Conservation (phyloP, 1,284 basidiomycete genomes). For the Apiotrichum brassicae region DNA sequence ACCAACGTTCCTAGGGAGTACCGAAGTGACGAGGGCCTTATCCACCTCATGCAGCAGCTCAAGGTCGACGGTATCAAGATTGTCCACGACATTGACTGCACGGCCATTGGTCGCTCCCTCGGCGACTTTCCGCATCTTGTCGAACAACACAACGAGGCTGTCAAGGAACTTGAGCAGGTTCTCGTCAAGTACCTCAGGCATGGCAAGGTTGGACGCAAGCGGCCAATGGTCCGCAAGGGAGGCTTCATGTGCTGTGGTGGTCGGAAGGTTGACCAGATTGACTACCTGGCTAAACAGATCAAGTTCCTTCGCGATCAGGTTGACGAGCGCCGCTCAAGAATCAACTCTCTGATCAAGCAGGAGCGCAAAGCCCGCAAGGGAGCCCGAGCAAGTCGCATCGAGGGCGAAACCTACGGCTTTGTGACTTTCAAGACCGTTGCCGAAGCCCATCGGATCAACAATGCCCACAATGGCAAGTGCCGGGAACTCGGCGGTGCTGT, state of each 20-base stretch:
- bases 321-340: constrained; percentile 66
- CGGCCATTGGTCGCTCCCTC: constrained; percentile 38
- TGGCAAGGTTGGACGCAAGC: constrained; percentile 62
- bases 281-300: constrained; percentile 69
- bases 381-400: constrained; percentile 24
- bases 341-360: constrained; percentile 53
- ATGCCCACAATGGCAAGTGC: constrained; percentile 36
- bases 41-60: constrained; percentile 61
- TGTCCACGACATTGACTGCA: constrained; percentile 36
- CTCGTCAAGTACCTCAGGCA: constrained; percentile 79
- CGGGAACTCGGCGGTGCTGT: constrained; percentile 44
- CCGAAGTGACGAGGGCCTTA: constrained; percentile 69
- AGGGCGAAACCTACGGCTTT: constrained; percentile 82
- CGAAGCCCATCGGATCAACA: constrained; percentile 57
- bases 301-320: constrained; percentile 59
- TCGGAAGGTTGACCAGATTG: constrained; percentile 68
- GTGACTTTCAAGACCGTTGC: constrained; percentile 88
- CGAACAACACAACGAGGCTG: constrained; percentile 75
- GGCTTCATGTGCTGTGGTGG: constrained; percentile 70
- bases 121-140: constrained; percentile 47
- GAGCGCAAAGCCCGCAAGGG: constrained; percentile 40
- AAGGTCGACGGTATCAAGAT: constrained; percentile 52
- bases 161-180: constrained; percentile 72
- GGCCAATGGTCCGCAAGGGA: constrained; percentile 67
- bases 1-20: constrained; percentile 65